Base-by-base conservation (phyloP, 768 basidiomycete species). In the Pisolithus marmoratus region DNA sequence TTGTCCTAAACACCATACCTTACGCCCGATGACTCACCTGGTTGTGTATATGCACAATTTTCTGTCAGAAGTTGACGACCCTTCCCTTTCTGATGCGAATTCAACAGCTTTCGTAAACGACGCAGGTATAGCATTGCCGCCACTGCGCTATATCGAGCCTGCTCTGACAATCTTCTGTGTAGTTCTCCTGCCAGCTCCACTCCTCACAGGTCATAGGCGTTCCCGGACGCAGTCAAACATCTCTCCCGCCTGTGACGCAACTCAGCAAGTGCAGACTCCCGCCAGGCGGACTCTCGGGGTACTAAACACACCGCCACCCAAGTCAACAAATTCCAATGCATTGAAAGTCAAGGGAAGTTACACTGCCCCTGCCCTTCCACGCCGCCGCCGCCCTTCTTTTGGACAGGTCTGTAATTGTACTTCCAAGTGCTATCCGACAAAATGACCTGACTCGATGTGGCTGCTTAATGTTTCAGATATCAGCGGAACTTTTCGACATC, bases 331-430 rank as follows among this genome's bases (percentile, higher is more conserved):
- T 50, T 66, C 73, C 8, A 74, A 67, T 54, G 78, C 80, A 61
- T 74, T 83, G 34, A 82, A 82, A 63, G 68, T 83, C 34, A 84
- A 87, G 58, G 87, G 87, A 47, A 81, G 83, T 59, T 69, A 82
- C 49, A 89, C 87, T 2, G 87, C 88, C 63, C 87, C 87, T 20
- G 79, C 84, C 8, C 79, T 70, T 48, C 70, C 70, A 2, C 72
- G 75, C 36, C 75, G 76, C 38, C 75, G 76, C 37, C 64, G 72
- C 19, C 70, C 64, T 38, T 51, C 68, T 20, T 70, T 72, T 41
- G 70, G 71, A 47, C 74, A 75, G 65, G 77, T 75, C 45, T 31
- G 72, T 62, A 37, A 26, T 58, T 11, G 43, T 36, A 19, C n/a
- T 52, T 47, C 40, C 41, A 34, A 5, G 34, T 5, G 14, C 14